Evolutionary conservation across 2,329 filamentous ascomycete genomes (phyloP), one percentile per base, ranked within the genome.

Genomic region (Falciphora oryzae): DNA sequence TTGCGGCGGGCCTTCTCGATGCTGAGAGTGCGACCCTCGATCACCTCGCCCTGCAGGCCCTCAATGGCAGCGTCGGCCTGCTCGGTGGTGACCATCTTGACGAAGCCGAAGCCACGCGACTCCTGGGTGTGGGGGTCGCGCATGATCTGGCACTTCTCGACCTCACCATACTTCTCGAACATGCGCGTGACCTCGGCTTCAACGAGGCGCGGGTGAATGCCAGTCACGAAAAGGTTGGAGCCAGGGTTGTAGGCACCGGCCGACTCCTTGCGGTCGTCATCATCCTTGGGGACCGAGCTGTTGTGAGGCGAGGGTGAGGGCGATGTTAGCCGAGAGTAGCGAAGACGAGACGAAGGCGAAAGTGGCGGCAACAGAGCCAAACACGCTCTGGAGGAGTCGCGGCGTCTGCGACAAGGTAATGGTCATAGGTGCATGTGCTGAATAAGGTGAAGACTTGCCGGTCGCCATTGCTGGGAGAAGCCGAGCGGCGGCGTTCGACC

Each of bases 81-180:
- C 65, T 98, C 94, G 61, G 92, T 87, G 65, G 92, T 96, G 67
- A 93, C 88, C 94, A 99, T 98, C 83, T 99, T 98, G 76, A 99
- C 95, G 81, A 99, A 99, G 65, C 95, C 95, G 70, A 99, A 99
- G 70, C 95, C 95, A 78, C 95, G 95, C 71, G 94, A 98, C 80
- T 99, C 95, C 81, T 97, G 96, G 74, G 92, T 96, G 79, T 99
- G 95, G 67, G 95, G 95, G 75, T 99, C 95, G 74, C 94, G 88
- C 95, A 99, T 99, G 81, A 99, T 99, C 78, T 97, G 96, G 82
- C 94, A 98, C 81, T 96, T 98, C 81, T 98, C 94, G 63, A 99
- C 95, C 75, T 97, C 93, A 71, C 95, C 95, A 74, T 98, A 98
- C 80, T 98, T 99, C 81, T 97, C 93, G 75, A 99, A 99, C 70